Evolutionary conservation across 2,329 filamentous ascomycete genomes (phyloP), one percentile per base, ranked within the genome.

Genomic region (Colletotrichum chrysophilum): DNA sequence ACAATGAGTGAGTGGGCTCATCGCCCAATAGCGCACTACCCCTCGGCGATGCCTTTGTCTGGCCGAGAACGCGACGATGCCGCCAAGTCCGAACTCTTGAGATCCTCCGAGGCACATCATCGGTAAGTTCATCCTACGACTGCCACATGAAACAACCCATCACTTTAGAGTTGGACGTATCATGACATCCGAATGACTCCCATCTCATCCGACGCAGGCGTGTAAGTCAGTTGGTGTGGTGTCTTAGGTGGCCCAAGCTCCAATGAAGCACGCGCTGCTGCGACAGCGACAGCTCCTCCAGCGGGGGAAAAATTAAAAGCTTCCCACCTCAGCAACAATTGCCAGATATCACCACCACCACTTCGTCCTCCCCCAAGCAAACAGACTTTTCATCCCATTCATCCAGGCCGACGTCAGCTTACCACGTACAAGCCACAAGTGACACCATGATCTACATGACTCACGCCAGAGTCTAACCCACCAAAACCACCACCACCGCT

Each of bases 211-310:
- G 21, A 24, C 34, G 34, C 61, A 64, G 36, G 10, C 61, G 21
- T 43, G 16, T 56, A 56, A 58, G 52, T 48, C 30, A 30, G 36
- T 56, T 21, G 52, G 7, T 32, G 66, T 56, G 52, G 52, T 38
- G 60, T 21, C 12, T 64, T 18, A 36, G 21, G 67, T 71, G 71
- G 71, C 58, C 71, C 71, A 74, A 74, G 71, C 71, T 74, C 67
- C 71, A 38, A 56, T 24, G 24, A 56, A 58, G 69, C 32, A 43
- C 16, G 14, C 30, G 18, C 12, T 24, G 18, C 43, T 21, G 43
- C 43, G 43, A 52, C 43, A 21, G 43, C 43, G 43, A 52, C n/a
- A 52, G 43, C 14, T 32, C 28, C 28, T 26, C 58, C n/a, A 32
- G 18, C 28, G 12, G 28, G 28, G 18, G 14, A 12, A 55, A 66